Base-by-base conservation (phyloP, 345 rosid species). In the Citrus cavaleriei region DNA sequence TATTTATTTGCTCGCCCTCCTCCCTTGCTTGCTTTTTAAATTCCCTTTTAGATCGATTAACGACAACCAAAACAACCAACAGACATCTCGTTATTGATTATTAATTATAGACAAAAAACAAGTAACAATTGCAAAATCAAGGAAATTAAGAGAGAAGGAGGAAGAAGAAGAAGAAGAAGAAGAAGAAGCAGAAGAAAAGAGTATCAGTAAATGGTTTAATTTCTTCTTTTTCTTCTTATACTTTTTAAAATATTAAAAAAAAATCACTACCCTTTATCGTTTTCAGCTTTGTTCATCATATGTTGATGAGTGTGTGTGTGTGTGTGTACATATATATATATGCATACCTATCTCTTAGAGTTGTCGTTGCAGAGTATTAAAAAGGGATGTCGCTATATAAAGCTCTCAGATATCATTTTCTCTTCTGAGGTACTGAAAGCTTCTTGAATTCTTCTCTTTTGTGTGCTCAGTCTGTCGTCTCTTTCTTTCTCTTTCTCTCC, bases 361-460 rank as follows among this genome's bases (percentile, higher is more conserved):
- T 81, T 89, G 88, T 89, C 83, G 85, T 81, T 90, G 88, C 89
- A 83, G 85, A 87, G 87, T 68, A 79, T 19, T 54, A 54, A 75
- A 85, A 84, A 86, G 77, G 77, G 89, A 83, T 35, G 27, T 35
- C 37, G 22, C 37, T 18, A 54, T 63, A 76, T 63, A 86, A 84
- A 82, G 83, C 87, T 82, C 90, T 79, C 77, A 86, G 88, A 84
- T 87, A 88, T 92, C 92, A 87, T 90, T 92, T 82, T 88, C 93
- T 69, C 80, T 79, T 80, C 77, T 72, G 77, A 77, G 81, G 81
- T 74, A 78, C 37, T 82, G 90, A 90, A 84, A 89, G 84, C 88
- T 80, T 85, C 79, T 72, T 74, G 76, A 84, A 80, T 84, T 82
- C 84, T 72, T 65, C 60, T 62, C 57, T 55, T 58, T 61, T 19